Base-by-base conservation (phyloP, 2,329 filamentous ascomycete genomes). In the Arachnopeziza araneosa region DNA sequence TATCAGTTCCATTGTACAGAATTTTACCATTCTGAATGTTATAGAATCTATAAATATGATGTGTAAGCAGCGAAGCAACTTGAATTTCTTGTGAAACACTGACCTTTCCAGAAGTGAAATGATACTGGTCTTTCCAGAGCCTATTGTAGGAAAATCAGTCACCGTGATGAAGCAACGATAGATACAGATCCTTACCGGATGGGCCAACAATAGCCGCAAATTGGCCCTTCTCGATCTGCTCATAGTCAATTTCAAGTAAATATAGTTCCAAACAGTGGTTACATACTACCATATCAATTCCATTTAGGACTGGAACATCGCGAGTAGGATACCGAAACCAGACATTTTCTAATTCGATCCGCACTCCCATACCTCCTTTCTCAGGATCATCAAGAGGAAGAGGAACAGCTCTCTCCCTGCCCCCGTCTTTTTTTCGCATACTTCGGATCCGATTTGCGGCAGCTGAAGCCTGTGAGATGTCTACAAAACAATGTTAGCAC, bases 201-300 rank as follows among this genome's bases (percentile, higher is more conserved):
- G 87, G 81, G 1, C 88, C 88, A 5, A 91, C 87, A 1, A 91
- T 77, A 1, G 86, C 88, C 0, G 83, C 85, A 68, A 89, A 90
- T 69, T 89, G 85, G 4, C 87, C 88, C 65, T 84, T 85, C 64
- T 85, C 76, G 50, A 70, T 69, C 63, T 69, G 23, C 10, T 23
- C 32, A 8, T 12, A 23, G 22, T 73, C 21, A 64, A 55, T 22
- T 56, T 24, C 17, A 21, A 21, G 19, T 24, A 24, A 3, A 24
- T 12, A 17, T 50, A 4, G 24, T 19, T 24, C 19, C 17, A 19
- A 19, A 44, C 7, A 10, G 10, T n/a, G 19, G 24, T 19, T 22
- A 36, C 61, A 61, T 63, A 68, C 67, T 6, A 79, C 83, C 61
- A 92, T 75, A 68, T 80, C 85, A 59, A 92, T 74, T 1, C 82